Percentiles rank a stretch among this genome's conserved stretches.
phyloP scores from a whole-genome alignment of 2,329 filamentous ascomycete genomes.

The Fusarium sarcochroum region DNA sequence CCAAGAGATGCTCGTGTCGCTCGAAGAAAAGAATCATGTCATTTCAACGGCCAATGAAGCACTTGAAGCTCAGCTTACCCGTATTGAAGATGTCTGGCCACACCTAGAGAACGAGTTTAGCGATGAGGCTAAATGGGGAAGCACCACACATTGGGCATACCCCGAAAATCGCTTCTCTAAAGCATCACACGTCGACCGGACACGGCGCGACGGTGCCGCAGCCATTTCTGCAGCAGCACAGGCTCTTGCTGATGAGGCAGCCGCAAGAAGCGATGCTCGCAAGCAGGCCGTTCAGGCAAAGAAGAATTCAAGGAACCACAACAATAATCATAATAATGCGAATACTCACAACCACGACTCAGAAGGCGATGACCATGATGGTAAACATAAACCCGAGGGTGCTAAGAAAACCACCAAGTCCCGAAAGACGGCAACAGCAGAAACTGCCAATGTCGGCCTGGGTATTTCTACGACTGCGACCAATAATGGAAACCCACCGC shows the following conservation, averaged over 20 bases:
- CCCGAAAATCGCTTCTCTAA: constrained; percentile 81
- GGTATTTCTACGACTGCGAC: constrained; percentile 72
- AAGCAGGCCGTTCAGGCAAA: constrained; percentile 86
- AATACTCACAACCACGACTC: constrained; percentile 68
- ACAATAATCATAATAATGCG: constrained; percentile 36
- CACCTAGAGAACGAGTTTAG: constrained; percentile 91
- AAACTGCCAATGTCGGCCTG: constrained; percentile 70
- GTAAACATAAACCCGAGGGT: constrained; percentile 61
- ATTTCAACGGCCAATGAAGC: constrained; percentile 93
- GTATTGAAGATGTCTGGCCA: constrained; percentile 89
- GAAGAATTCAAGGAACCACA: constrained; percentile 76
- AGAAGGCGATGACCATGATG: constrained; percentile 80
- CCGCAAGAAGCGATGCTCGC: constrained; percentile 85
- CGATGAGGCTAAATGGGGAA: constrained; percentile 94
- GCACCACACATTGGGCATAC: constrained; percentile 94
- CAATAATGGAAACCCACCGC: constrained; percentile 69
- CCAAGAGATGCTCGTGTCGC: constrained; percentile 86
- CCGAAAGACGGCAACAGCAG: constrained; percentile 69
- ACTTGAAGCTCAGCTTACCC: constrained; percentile 84
- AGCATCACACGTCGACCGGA: constrained; percentile 78
- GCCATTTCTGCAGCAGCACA: constrained; percentile 83
- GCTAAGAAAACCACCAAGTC: constrained; percentile 78
- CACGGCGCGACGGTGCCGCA: constrained; percentile 82
- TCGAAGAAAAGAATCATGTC: constrained; percentile 98
- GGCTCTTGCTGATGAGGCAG: constrained; percentile 85